Evolutionary conservation across 208 protist genomes (phyloP).

Genomic region (Wallacemonas sp.): DNA sequence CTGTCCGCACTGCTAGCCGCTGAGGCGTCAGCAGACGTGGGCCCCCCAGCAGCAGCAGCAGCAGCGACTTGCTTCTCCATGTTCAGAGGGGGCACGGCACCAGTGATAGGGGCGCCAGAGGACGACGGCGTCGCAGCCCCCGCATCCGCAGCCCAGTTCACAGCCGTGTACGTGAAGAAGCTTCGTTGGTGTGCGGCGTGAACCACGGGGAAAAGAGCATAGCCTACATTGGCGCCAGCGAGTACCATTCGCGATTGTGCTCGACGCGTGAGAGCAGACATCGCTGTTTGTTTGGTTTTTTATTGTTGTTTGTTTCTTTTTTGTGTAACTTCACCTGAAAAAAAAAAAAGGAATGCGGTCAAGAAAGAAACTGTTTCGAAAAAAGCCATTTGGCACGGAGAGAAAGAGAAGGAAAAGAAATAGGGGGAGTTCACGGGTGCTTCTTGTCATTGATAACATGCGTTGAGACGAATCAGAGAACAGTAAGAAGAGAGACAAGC

Average conservation of each 20-base stretch:
- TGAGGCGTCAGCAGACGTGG: too few relatives aligned
- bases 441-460: too few relatives aligned
- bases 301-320: constrained; percentile 2
- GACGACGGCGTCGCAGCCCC: not conserved
- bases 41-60: not conserved
- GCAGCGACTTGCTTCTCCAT: not conserved
- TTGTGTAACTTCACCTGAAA: not conserved
- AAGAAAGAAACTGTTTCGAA: not conserved
- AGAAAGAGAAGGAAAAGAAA: not conserved
- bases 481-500: too few relatives aligned
- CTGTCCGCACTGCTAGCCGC: constrained; percentile 26
- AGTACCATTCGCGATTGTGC: too few relatives aligned
- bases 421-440: not conserved
- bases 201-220: not conserved
- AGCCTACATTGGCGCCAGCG: too few relatives aligned
- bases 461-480: too few relatives aligned
- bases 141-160: not conserved
- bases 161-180: not conserved
- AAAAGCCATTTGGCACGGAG: not conserved
- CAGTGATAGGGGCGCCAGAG: not conserved
- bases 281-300: not conserved
- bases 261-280: too few relatives aligned
- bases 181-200: not conserved
- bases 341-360: too few relatives aligned
- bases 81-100: not conserved